phyloP scores from a whole-genome alignment of 495 filamentous ascomycete genomes.

The Penicillium coprophilum region DNA sequence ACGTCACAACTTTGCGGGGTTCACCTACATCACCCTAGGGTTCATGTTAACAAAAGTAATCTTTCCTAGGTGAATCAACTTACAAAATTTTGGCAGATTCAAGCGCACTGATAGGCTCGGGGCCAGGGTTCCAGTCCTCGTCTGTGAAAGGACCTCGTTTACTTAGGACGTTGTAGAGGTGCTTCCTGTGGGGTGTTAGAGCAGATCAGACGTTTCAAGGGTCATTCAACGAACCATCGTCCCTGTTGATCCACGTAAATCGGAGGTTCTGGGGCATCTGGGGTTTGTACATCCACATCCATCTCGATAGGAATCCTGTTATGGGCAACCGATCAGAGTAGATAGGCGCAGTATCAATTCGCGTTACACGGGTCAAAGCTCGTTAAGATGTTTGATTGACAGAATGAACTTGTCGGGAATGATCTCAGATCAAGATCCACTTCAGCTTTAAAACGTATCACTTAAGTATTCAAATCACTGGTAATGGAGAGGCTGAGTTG shows the following conservation, averaged over 20 bases:
- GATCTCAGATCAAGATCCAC: background rate
- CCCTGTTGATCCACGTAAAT: conserved; percentile 24
- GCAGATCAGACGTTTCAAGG: background rate
- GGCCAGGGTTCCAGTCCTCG: conserved; percentile 63
- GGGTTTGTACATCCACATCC: conserved; percentile 11
- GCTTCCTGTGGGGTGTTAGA: conserved; percentile 57
- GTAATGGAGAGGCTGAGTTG: conserved; percentile 19
- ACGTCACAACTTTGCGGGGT: background rate
- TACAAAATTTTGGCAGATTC: conserved; percentile 71
- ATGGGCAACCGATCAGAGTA: background rate
- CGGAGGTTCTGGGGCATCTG: conserved; percentile 11
- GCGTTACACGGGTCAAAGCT: background rate
- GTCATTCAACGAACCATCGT: conserved; percentile 14
- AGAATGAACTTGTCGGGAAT: background rate
- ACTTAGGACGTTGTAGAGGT: conserved; percentile 74
- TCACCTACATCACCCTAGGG: conserved; percentile 39
- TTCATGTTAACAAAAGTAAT: conserved; percentile 22
- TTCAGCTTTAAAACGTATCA: background rate
- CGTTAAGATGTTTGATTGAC: background rate
- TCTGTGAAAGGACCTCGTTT: conserved; percentile 78
- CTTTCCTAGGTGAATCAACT: conserved; percentile 22
- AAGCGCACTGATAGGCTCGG: conserved; percentile 57
- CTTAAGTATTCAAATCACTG: conserved; percentile 1
- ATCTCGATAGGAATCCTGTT: conserved; percentile 5
- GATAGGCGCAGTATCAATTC: conserved; percentile 8